Percentiles rank a stretch among this genome's conserved stretches.
Conservation (phyloP, 805 yeast species). For the Saturnispora hagleri region DNA sequence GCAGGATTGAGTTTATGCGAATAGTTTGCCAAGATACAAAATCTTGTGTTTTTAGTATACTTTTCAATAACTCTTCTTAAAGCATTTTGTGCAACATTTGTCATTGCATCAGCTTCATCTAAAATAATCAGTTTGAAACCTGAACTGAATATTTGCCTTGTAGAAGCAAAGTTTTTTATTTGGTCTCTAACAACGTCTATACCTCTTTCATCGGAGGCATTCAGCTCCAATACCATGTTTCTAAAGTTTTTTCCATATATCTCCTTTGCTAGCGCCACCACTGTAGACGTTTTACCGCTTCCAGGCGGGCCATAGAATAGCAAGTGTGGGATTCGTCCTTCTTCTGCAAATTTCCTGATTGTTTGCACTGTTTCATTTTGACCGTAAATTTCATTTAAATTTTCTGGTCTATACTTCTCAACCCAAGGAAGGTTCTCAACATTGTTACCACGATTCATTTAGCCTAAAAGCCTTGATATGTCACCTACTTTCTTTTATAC, state of each 20-base stretch:
- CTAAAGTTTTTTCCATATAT: conserved; percentile 73
- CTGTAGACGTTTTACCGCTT: conserved; percentile 86
- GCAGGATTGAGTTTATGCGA: conserved; percentile 96
- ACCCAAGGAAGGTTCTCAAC: conserved; percentile 74
- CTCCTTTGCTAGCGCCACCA: conserved; percentile 78
- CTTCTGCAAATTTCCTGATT: conserved; percentile 73
- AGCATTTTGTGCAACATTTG: conserved; percentile 78
- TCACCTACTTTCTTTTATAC: background rate
- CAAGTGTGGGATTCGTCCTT: conserved; percentile 81
- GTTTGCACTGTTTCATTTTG: conserved; percentile 82
- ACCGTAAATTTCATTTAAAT: conserved; percentile 83
- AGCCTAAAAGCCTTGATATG: no score
- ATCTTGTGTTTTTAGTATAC: conserved; percentile 89
- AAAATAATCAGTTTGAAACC: conserved; percentile 87
- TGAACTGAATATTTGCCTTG: conserved; percentile 81
- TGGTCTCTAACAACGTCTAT: conserved; percentile 97
- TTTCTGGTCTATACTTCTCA: conserved; percentile 86
- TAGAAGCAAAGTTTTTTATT: conserved; percentile 91
- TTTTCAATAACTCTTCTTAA: conserved; percentile 80
- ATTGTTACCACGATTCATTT: conserved; percentile 4
- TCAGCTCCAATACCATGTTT: conserved; percentile 88
- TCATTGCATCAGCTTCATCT: conserved; percentile 96
- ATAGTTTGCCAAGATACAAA: conserved; percentile 92
- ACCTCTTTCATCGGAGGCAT: conserved; percentile 97
- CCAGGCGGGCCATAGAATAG: conserved; percentile 95